Percentiles rank a stretch among this genome's conserved stretches.
Conservation (phyloP, 176 grass and related monocot genomes). For the Raddia distichophylla region DNA sequence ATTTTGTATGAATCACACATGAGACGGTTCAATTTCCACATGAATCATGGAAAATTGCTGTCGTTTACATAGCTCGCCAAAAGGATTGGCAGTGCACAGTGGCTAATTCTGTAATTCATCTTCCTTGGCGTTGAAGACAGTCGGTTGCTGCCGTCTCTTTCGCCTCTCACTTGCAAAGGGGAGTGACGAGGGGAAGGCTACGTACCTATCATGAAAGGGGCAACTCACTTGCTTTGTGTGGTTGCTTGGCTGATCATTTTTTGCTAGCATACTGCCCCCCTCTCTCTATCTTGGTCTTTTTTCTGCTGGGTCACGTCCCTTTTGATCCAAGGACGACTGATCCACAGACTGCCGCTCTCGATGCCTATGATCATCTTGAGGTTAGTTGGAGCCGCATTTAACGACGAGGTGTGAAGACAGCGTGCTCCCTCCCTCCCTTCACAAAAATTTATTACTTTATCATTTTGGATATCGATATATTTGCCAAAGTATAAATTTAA, state of each 20-base stretch:
- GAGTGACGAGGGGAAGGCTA: neutral
- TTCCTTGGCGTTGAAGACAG: constrained; percentile 33
- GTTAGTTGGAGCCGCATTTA: neutral
- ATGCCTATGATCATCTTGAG: constrained; percentile 1
- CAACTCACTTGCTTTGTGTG: constrained; percentile 26
- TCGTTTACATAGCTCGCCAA: no score
- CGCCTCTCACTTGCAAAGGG: constrained; percentile 30
- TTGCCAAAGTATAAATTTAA: no score
- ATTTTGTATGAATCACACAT: no score
- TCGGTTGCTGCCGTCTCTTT: constrained; percentile 22
- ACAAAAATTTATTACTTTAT: no score
- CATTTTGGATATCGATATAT: no score
- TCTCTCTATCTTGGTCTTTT: neutral
- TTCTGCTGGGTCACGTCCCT: neutral
- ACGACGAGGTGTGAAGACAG: neutral
- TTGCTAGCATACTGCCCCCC: neutral
- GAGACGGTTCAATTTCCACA: no score
- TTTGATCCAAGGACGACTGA: neutral
- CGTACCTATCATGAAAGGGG: constrained; percentile 31
- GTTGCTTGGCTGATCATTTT: constrained; percentile 21
- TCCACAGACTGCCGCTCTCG: neutral
- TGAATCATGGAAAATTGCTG: no score
- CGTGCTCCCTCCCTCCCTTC: no score
- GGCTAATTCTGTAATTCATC: neutral
- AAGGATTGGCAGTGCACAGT: no score